These are phyloP conservation scores for Protostelium mycophagum DNA, from an alignment of 78 protist genomes.

Conservation along the genomic window DNA sequence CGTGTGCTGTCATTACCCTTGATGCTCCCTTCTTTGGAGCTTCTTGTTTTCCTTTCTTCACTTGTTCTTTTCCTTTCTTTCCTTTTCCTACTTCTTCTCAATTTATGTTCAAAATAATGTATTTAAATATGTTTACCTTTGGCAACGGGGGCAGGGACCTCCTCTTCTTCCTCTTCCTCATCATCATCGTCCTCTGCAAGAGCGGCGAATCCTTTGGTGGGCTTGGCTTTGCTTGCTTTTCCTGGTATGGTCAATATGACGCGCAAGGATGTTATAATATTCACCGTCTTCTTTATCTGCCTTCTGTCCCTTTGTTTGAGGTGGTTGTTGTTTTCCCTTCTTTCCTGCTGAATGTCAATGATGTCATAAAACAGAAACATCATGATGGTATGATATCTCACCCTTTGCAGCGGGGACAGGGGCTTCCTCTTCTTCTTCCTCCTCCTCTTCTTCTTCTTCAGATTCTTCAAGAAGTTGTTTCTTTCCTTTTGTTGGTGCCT, in stretches of 20 bases:
- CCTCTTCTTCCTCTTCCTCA: constrained; percentile 27
- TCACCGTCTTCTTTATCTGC: no score
- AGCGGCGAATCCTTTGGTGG: no score
- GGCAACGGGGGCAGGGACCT: constrained; percentile 47
- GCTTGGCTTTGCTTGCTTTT: no score
- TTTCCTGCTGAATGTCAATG: constrained; percentile 23
- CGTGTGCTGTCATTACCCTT: neutral
- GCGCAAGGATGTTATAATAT: no score
- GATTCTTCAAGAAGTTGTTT: neutral
- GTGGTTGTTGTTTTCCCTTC: constrained; percentile 10
- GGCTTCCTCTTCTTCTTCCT: constrained; percentile 17
- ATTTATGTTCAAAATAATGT: no score
- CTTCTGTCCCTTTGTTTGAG: neutral
- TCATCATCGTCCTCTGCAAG: no score
- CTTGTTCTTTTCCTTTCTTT: neutral
- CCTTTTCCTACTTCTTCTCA: neutral
- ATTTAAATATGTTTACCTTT: no score
- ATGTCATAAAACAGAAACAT: no score
- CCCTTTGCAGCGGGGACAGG: constrained; percentile 48
- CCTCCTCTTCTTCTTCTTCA: constrained; percentile 5
- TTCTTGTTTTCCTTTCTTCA: neutral
- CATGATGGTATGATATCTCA: no score
- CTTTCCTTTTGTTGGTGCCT: constrained; percentile 8
- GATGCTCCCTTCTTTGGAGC: neutral
- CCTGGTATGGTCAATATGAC: no score